phyloP scores from a whole-genome alignment of 306 rosid species.

The Pterocarpus macrocarpus region DNA sequence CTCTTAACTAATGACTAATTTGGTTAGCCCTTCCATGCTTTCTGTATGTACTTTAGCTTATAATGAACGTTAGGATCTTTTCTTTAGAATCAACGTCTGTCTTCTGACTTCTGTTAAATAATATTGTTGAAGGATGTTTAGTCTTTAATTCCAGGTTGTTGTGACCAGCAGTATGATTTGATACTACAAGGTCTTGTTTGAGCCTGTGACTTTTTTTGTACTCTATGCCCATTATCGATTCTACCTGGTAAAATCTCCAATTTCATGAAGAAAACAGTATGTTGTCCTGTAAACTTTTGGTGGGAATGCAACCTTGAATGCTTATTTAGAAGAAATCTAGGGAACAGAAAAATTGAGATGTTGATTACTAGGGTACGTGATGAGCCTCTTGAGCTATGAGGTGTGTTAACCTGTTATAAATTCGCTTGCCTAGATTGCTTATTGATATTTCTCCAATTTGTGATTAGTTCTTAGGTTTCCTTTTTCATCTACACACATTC shows the following conservation, averaged over 20 bases:
- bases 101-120: background rate
- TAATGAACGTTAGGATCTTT: slow-evolving; percentile 1
- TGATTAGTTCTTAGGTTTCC: slow-evolving; percentile 22
- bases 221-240: background rate
- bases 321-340: background rate
- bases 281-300: background rate
- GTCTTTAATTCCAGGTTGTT: slow-evolving; percentile 13
- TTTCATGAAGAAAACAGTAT: background rate
- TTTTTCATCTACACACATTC: slow-evolving; percentile 9
- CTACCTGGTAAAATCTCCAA: background rate
- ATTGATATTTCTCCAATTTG: slow-evolving; percentile 18
- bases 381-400: slow-evolving; percentile 2
- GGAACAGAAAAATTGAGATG: background rate
- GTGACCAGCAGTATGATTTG: slow-evolving; percentile 16
- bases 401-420: background rate
- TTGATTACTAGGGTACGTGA: background rate
- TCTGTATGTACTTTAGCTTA: background rate
- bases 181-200: slow-evolving; percentile 1
- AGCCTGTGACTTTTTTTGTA: slow-evolving; percentile 19
- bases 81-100: background rate
- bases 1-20: slow-evolving; percentile 24
- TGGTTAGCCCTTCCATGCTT: slow-evolving; percentile 22
- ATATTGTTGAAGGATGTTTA: background rate
- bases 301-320: slow-evolving; percentile 15
- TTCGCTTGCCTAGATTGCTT: slow-evolving; percentile 22